These are phyloP conservation scores for Yamadazyma songkhlaensis DNA, from an alignment of 1,139 yeast species.

Conservation along the genomic window DNA sequence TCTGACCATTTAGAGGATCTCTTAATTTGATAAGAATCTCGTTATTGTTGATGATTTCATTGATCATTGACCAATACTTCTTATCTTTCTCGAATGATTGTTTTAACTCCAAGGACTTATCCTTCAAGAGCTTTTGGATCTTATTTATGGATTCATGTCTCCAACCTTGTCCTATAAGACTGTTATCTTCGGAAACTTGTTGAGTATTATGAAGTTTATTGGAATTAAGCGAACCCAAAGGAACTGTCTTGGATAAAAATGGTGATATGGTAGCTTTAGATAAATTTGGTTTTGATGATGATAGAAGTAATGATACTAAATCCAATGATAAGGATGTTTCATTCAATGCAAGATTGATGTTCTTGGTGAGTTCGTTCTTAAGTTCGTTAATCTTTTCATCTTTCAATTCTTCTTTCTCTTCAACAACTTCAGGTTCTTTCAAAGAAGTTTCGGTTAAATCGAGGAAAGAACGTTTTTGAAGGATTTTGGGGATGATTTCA, in stretches of 20 bases:
- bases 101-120: slow-evolving; percentile 50
- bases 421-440: slow-evolving; percentile 9
- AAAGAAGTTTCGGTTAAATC: slow-evolving; percentile 58
- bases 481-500: slow-evolving; percentile 42
- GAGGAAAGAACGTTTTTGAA: slow-evolving; percentile 40
- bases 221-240: slow-evolving; percentile 76
- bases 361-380: slow-evolving; percentile 53
- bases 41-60: slow-evolving; percentile 49
- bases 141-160: slow-evolving; percentile 66
- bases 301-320: slow-evolving; percentile 76
- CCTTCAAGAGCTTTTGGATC: slow-evolving; percentile 50
- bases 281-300: slow-evolving; percentile 81
- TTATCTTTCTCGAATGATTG: slow-evolving; percentile 62
- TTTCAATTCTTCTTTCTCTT: slow-evolving; percentile 7
- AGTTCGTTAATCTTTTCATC: slow-evolving; percentile 43
- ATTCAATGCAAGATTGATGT: slow-evolving; percentile 70
- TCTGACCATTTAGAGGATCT: slow-evolving; percentile 46
- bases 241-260: slow-evolving; percentile 71
- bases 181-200: slow-evolving; percentile 21
- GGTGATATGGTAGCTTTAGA: slow-evolving; percentile 90
- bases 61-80: slow-evolving; percentile 68
- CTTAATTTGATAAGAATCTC: slow-evolving; percentile 74
- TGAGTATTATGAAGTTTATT: slow-evolving; percentile 44
- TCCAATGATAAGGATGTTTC: slow-evolving; percentile 88
- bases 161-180: slow-evolving; percentile 77